A percentile compares a stretch with the other conserved stretches of the same genome.
phyloP scores from a whole-genome alignment of 1,139 yeast genomes.

The Geotrichum australiense region DNA sequence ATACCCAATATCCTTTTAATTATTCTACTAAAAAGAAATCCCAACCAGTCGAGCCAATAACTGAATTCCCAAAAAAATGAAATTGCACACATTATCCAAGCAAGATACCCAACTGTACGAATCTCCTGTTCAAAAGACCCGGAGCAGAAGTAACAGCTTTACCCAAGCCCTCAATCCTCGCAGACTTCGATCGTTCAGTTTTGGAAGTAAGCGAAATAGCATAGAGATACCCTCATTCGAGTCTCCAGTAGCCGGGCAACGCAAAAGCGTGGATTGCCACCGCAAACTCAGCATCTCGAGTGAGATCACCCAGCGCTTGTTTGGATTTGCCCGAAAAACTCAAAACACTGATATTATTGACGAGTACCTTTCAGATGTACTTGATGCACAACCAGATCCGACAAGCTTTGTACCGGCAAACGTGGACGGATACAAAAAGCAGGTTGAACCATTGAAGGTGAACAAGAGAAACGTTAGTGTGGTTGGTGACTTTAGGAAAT shows the following conservation, averaged over 20 bases:
- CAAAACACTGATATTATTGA: constrained; percentile 1
- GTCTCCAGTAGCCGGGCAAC: neutral
- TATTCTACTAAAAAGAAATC: neutral
- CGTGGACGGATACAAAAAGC: neutral
- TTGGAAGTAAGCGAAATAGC: neutral
- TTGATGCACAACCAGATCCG: neutral
- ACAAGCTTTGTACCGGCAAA: neutral
- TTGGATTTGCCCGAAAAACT: neutral
- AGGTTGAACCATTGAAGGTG: neutral
- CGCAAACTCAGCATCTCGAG: neutral
- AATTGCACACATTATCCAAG: no score
- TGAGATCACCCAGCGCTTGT: neutral
- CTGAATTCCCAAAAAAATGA: neutral
- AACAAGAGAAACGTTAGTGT: neutral
- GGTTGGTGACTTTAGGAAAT: neutral
- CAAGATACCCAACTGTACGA: no score
- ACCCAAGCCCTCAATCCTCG: constrained; percentile 3
- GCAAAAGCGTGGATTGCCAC: neutral
- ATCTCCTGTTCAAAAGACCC: no score
- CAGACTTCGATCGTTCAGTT: neutral
- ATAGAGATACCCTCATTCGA: no score
- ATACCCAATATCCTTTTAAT: neutral
- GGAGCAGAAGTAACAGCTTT: constrained; percentile 1
- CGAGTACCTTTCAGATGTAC: constrained; percentile 1
- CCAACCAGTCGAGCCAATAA: neutral